Evolutionary conservation across 2,329 filamentous ascomycete species (phyloP), one percentile per base, ranked within the genome.

Genomic region (Hyphodiscus sp.): DNA sequence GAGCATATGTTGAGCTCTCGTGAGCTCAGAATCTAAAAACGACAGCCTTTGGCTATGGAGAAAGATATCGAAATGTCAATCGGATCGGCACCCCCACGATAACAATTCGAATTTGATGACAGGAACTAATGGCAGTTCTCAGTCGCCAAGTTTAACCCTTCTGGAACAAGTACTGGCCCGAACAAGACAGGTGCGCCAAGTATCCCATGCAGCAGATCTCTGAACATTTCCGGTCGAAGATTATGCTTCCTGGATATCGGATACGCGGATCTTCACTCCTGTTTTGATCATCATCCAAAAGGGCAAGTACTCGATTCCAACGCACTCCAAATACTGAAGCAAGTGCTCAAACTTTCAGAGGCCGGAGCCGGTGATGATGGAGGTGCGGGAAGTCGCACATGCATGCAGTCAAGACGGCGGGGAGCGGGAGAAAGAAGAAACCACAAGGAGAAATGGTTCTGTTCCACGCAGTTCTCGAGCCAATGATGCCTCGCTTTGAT

Each of bases 51-150:
- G 23, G 4, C 8, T 10, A 38, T 2, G 11, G 33, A 15, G 33
- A 38, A n/a, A n/a, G n/a, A n/a, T n/a, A n/a, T n/a, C n/a, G n/a
- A n/a, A 38, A 38, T 38, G 13, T 38, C 33, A 13, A 38, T 38
- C 33, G 13, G 13, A 10, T n/a, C 4, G 45, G 42, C 42, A 3
- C 44, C 44, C 52, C 47, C 23, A 44, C 50, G 47, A 46, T n/a
- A n/a, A n/a, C n/a, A n/a, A n/a, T 13, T 47, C 47, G 50, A 49
- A 41, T 16, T 19, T 15, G 26, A 49, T 49, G 50, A 52, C 33
- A 43, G 23, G 45, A 41, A 16, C 47, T 41, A 53, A 48, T 30
- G 48, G 45, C 30, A 41, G 19, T 20, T 33, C 43, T 20, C 41
- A 13, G 13, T 38, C 33, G 4, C 33, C 33, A 6, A 38, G 4